These are phyloP conservation scores for Aspergillus ustus DNA, from an alignment of 2,329 filamentous ascomycete genomes.

Conservation along the genomic window DNA sequence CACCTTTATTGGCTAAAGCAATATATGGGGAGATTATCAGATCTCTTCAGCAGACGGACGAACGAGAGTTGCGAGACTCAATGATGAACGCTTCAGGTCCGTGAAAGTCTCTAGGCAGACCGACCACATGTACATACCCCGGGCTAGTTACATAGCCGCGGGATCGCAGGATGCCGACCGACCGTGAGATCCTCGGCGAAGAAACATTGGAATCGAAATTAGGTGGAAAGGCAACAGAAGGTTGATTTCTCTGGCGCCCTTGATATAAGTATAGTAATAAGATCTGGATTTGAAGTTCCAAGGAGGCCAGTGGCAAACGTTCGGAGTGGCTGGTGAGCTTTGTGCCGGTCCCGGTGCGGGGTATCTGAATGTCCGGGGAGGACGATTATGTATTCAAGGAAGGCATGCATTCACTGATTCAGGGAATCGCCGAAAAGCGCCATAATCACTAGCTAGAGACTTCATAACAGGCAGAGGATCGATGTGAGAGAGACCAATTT, in stretches of 20 bases:
- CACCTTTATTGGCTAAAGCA: slow-evolving; percentile 55
- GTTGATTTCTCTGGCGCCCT: neutral
- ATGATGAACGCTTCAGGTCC: neutral
- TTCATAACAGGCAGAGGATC: neutral
- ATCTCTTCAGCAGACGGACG: slow-evolving; percentile 44
- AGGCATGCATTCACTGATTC: neutral
- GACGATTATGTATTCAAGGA: neutral
- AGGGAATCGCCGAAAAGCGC: slow-evolving; percentile 13
- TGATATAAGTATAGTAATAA: neutral
- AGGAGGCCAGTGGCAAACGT: neutral
- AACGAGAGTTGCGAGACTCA: slow-evolving; percentile 22
- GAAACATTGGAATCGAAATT: neutral
- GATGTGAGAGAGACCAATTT: neutral
- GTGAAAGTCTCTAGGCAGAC: neutral
- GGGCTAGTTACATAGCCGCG: slow-evolving; percentile 10
- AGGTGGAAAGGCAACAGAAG: neutral
- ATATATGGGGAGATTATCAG: slow-evolving; percentile 45
- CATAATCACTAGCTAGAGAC: neutral
- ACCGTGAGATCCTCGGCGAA: slow-evolving; percentile 17
- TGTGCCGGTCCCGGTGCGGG: slow-evolving; percentile 8
- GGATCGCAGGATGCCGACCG: slow-evolving; percentile 14
- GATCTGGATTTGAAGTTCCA: neutral
- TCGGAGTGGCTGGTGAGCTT: neutral
- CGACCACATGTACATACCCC: neutral
- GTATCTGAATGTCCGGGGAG: slow-evolving; percentile 3